A percentile compares a stretch with the other conserved stretches of the same genome.
These are phyloP conservation scores for Sporothrix variecibatus DNA, from an alignment of 2,329 filamentous ascomycete species.

Conservation along the genomic window DNA sequence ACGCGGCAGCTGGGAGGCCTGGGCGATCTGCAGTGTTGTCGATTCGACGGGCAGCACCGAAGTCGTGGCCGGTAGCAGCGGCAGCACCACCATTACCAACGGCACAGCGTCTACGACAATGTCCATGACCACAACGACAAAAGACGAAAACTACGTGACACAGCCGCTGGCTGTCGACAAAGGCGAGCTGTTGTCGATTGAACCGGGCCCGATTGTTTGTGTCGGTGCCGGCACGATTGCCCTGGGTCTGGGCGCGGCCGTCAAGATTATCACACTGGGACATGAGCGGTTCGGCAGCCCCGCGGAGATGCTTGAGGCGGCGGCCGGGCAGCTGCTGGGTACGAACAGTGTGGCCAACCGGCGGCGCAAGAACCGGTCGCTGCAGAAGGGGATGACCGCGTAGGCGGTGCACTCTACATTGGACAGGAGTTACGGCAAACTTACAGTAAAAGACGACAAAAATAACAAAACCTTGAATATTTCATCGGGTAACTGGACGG, in stretches of 20 bases:
- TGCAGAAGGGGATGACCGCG: not conserved
- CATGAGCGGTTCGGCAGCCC: constrained; percentile 62
- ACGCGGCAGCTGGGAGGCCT: constrained; percentile 54
- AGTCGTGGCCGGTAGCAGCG: constrained; percentile 42
- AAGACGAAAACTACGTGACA: constrained; percentile 35
- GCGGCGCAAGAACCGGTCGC: constrained; percentile 35
- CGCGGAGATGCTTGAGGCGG: constrained; percentile 37
- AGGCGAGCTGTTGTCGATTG: constrained; percentile 53
- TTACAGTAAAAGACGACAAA: not conserved
- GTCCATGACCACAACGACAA: not conserved
- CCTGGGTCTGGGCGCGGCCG: constrained; percentile 69
- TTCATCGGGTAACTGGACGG: not conserved
- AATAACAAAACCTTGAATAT: not conserved
- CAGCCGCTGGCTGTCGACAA: constrained; percentile 46
- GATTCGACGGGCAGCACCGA: constrained; percentile 45
- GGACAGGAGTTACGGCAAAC: not conserved
- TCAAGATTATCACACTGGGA: constrained; percentile 70
- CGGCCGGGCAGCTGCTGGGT: constrained; percentile 35
- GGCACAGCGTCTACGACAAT: not conserved
- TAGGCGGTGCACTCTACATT: not conserved
- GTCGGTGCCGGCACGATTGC: constrained; percentile 67
- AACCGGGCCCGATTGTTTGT: constrained; percentile 63
- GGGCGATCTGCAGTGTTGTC: constrained; percentile 53
- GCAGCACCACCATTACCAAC: constrained; percentile 32
- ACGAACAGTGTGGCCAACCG: constrained; percentile 41